Percentiles rank a stretch among this genome's conserved stretches.
These are phyloP conservation scores for Colletotrichum theobromicola DNA, from an alignment of 2,329 filamentous ascomycete genomes.

Conservation along the genomic window DNA sequence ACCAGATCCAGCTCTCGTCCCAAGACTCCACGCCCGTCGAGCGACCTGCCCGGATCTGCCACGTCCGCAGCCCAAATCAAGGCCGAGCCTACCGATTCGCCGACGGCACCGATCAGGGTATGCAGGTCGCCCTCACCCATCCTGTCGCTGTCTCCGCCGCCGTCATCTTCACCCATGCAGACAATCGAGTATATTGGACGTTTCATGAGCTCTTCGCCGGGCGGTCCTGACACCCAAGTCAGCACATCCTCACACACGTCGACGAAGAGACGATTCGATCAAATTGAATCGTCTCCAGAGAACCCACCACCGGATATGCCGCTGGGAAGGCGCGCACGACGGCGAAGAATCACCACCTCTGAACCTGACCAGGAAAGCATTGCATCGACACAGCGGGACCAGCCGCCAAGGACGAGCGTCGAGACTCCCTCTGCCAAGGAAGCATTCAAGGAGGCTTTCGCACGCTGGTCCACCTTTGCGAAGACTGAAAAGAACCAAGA, in stretches of 20 bases:
- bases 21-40: neutral
- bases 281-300: neutral
- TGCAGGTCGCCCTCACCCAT: neutral
- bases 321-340: neutral
- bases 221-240: neutral
- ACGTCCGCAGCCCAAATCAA: rapidly evolving
- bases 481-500: neutral
- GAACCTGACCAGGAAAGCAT: neutral
- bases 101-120: rapidly evolving
- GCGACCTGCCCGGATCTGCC: neutral
- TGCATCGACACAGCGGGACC: neutral
- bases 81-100: neutral
- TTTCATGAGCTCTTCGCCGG: neutral
- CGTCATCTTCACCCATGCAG: neutral
- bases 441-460: neutral
- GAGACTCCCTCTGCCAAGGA: rapidly evolving
- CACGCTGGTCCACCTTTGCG: neutral
- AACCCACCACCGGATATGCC: neutral
- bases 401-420: neutral
- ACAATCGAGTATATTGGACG: neutral
- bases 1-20: neutral
- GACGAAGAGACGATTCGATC: neutral
- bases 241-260: neutral
- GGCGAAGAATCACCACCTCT: neutral
- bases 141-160: too few relatives aligned